Evolutionary conservation across 495 filamentous ascomycete species (phyloP), one percentile per base, ranked within the genome.

Genomic region (Trichoderma orchidacearum): DNA sequence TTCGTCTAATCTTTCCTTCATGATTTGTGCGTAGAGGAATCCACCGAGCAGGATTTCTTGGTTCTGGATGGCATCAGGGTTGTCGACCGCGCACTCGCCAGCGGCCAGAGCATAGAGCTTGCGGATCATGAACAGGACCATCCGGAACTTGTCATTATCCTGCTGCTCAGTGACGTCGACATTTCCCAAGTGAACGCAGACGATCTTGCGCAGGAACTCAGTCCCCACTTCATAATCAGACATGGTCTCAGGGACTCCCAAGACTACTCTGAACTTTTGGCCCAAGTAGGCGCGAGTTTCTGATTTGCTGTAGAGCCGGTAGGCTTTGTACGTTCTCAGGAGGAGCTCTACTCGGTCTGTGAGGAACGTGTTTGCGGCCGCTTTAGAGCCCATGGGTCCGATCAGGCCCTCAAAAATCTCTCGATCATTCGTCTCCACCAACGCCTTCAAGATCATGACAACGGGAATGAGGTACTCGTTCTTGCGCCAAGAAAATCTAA

Each of bases 401-500:
- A 95, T 84, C 31, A 97, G 72, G 17, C 82, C 85, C 68, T 98
- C 92, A 61, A 91, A 98, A 51, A 98, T 93, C 64, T 95, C 90
- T 53, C 89, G 82, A 61, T 98, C 93, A 62, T 95, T 97, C 12
- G 93, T 97, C 69, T 98, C 91, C 18, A 90, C 80, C 45, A 98
- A 78, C 2, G 93, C 93, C 73, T 96, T 97, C 59, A 98, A 70
- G 13, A 96, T 81, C 93, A 98, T 96, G 80, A 96, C 84, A 58
- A 89, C 87, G 17, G 93, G 93, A 13, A 98, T 79, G 23, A 96
- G 78, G 65, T 86, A 98, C 71, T 97, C 93, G 60, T 89, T 89
- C 76, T 98, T 98, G 60, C 92, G 79, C 93, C 93, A 98, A 1
- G 92, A 96, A 70, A 98, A 97, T 35, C 93, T 81, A 74, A 98